phyloP scores from a whole-genome alignment of 1,139 yeast genomes.

The Lodderomyces margitis region DNA sequence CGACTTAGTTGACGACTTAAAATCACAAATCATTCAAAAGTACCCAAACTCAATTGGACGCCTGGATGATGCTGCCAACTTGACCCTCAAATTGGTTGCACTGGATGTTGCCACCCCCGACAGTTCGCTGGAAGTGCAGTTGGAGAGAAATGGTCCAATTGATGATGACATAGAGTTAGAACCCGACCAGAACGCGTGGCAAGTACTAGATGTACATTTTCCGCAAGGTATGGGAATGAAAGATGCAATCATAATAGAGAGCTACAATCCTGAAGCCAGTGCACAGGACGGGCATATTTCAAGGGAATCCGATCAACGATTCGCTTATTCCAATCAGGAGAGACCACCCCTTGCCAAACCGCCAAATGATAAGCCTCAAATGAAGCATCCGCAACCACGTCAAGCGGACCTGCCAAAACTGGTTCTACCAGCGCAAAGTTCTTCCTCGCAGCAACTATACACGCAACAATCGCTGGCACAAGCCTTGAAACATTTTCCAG shows the following conservation, averaged over 20 bases:
- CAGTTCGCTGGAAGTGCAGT: neutral
- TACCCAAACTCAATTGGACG: slow-evolving; percentile 70
- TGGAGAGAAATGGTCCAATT: slow-evolving; percentile 2
- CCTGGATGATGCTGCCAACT: slow-evolving; percentile 68
- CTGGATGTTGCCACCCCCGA: neutral
- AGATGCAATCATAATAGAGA: slow-evolving; percentile 63
- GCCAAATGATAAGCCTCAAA: slow-evolving; percentile 1
- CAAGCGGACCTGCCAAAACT: slow-evolving; percentile 12
- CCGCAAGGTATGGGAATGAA: slow-evolving; percentile 69
- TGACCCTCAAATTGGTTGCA: slow-evolving; percentile 41
- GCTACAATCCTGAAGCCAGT: neutral
- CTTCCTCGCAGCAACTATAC: slow-evolving; percentile 13
- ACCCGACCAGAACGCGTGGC: slow-evolving; percentile 67
- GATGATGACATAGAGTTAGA: slow-evolving; percentile 37
- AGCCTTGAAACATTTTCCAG: neutral
- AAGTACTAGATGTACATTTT: slow-evolving; percentile 55
- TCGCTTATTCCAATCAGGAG: neutral
- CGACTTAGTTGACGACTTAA: slow-evolving; percentile 74
- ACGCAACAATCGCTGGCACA: slow-evolving; percentile 9
- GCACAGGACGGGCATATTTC: neutral
- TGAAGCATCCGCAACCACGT: slow-evolving; percentile 11
- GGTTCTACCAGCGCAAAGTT: neutral
- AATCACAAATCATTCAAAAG: slow-evolving; percentile 54
- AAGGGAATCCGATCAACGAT: neutral
- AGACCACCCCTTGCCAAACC: neutral